These are phyloP conservation scores for Cystobasidiopsis lactophilus DNA, from an alignment of 768 basidiomycete genomes.

Conservation along the genomic window DNA sequence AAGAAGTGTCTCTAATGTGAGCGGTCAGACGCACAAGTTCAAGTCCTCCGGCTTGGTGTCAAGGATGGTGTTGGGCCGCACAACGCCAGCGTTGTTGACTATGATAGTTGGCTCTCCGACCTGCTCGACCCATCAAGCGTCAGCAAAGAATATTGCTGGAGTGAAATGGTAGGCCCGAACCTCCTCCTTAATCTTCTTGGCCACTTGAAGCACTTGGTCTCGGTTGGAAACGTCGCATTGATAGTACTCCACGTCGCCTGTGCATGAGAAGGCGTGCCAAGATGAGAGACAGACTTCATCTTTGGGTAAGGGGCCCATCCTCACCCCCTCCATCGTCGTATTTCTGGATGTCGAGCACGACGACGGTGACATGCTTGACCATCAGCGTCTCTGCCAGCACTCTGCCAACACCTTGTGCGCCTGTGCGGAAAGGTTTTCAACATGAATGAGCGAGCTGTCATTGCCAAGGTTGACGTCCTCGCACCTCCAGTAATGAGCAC, in stretches of 20 bases:
- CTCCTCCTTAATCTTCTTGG: constrained; percentile 54
- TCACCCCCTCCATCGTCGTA: neutral
- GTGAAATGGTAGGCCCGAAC: constrained; percentile 25
- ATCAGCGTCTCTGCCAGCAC: constrained; percentile 5
- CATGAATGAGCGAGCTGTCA: neutral
- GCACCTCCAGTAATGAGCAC: constrained; percentile 10
- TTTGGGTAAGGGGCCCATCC: neutral
- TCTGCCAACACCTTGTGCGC: constrained; percentile 6
- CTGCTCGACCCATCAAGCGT: neutral
- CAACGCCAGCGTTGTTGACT: constrained; percentile 86
- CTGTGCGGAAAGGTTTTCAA: neutral
- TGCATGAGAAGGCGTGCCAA: too few species aligned
- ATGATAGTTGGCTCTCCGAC: constrained; percentile 39
- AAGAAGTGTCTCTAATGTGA: neutral
- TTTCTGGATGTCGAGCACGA: constrained; percentile 7
- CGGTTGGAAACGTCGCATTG: constrained; percentile 79
- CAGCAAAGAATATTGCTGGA: neutral
- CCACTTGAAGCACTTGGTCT: constrained; percentile 56
- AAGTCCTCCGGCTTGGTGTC: constrained; percentile 60
- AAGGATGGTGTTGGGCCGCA: constrained; percentile 64
- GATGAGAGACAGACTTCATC: neutral
- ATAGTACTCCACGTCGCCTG: constrained; percentile 64
- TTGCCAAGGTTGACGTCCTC: neutral
- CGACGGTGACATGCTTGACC: constrained; percentile 6
- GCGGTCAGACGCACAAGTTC: constrained; percentile 37